Conservation (phyloP, 2,329 filamentous ascomycete genomes). For the Hymenoscyphus fraxineus region DNA sequence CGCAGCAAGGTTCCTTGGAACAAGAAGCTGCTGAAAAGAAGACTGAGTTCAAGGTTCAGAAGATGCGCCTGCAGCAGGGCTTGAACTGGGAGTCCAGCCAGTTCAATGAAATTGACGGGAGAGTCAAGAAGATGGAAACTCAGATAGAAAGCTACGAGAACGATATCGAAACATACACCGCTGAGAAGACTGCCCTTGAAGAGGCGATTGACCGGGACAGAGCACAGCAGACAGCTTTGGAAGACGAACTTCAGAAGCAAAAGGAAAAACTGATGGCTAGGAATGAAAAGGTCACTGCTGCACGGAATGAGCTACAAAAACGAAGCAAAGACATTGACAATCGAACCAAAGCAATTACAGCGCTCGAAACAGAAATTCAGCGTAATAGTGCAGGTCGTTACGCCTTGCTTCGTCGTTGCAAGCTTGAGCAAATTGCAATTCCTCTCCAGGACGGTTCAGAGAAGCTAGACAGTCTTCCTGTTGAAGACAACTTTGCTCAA, state of each 20-base stretch:
- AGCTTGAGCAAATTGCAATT: conserved; percentile 87
- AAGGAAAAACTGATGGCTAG: conserved; percentile 65
- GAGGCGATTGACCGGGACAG: conserved; percentile 67
- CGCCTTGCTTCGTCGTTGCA: conserved; percentile 78
- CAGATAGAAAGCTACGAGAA: conserved; percentile 63
- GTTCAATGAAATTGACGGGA: conserved; percentile 56
- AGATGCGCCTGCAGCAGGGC: conserved; percentile 64
- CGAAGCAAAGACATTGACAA: conserved; percentile 79
- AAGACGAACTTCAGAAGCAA: conserved; percentile 66
- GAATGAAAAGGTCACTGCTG: conserved; percentile 71
- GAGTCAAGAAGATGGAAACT: conserved; percentile 65
- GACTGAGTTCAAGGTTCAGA: conserved; percentile 80
- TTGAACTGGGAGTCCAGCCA: conserved; percentile 55
- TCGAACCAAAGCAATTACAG: conserved; percentile 68
- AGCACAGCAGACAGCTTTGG: conserved; percentile 72
- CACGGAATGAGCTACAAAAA: conserved; percentile 76
- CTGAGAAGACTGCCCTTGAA: conserved; percentile 71
- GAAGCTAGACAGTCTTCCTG: conserved; percentile 75
- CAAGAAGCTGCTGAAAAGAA: conserved; percentile 86
- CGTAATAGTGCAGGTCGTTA: conserved; percentile 82
- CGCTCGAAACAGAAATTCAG: conserved; percentile 80
- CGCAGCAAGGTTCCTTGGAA: conserved; percentile 86
- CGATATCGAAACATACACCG: conserved; percentile 66
- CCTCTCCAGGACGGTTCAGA: conserved; percentile 70
- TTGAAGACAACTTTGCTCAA: conserved; percentile 75